Evolutionary conservation across 108 stramenopile genomes (phyloP).

Genomic region (Cyclotella baltica): DNA sequence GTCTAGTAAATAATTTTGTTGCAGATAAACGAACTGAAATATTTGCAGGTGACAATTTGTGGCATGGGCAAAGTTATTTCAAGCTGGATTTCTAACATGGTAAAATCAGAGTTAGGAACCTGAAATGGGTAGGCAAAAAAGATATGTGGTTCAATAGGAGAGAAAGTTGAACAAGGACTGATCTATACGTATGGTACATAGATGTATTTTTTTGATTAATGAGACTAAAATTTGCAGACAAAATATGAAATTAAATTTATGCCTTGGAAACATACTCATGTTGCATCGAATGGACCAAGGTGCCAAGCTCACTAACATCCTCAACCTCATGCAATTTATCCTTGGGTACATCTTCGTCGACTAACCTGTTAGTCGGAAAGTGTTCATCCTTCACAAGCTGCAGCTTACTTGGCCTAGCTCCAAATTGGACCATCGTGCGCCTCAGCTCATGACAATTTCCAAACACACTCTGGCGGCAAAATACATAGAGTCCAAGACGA

Average conservation of each 20-base stretch:
- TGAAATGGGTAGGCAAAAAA: too few relatives aligned
- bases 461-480: slow-evolving; percentile 81
- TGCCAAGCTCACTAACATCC: slow-evolving; percentile 76
- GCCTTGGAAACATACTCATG: slow-evolving; percentile 37
- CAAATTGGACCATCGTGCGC: slow-evolving; percentile 73
- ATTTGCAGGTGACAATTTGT: too few relatives aligned
- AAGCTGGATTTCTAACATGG: too few relatives aligned
- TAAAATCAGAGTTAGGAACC: too few relatives aligned
- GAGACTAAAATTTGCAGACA: too few relatives aligned
- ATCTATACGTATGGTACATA: too few relatives aligned
- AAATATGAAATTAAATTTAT: not conserved
- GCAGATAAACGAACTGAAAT: too few relatives aligned
- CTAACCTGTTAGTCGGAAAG: slow-evolving; percentile 63
- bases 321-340: slow-evolving; percentile 69
- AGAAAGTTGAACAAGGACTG: too few relatives aligned
- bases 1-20: too few relatives aligned
- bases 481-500: slow-evolving; percentile 96
- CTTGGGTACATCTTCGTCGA: slow-evolving; percentile 48
- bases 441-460: slow-evolving; percentile 77
- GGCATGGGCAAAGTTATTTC: too few relatives aligned
- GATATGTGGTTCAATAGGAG: too few relatives aligned
- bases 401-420: slow-evolving; percentile 58
- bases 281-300: slow-evolving; percentile 85
- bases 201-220: too few relatives aligned
- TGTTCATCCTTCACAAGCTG: slow-evolving; percentile 79